Conservation (phyloP, 148 eudicot species). For the Spergularia marina region DNA sequence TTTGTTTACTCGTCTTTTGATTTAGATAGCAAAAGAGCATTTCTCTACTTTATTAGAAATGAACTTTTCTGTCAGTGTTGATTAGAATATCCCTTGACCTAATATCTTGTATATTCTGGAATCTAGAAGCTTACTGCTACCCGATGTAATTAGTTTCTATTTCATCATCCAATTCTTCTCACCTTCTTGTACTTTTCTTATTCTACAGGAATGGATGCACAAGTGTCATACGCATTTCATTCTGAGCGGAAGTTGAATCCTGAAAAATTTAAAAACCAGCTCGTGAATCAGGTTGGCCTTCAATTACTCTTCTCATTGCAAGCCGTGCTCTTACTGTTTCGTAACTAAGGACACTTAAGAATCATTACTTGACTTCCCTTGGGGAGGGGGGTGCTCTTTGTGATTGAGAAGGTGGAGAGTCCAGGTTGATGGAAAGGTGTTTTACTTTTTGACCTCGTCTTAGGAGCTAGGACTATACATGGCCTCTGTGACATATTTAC, state of each 20-base stretch:
- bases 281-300: constrained; percentile 67
- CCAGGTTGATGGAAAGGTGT: too few species aligned
- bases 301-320: not conserved
- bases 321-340: constrained; percentile 3
- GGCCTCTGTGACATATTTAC: too few species aligned
- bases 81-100: too few species aligned
- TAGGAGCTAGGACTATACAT: too few species aligned
- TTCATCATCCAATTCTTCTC: not conserved
- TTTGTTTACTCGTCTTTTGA: too few species aligned
- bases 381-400: not conserved
- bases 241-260: constrained; percentile 86
- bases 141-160: not conserved
- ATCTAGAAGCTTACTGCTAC: too few species aligned
- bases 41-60: too few species aligned
- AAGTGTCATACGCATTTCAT: constrained; percentile 92
- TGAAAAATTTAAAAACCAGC: constrained; percentile 83
- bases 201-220: constrained; percentile 94
- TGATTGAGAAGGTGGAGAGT: too few species aligned
- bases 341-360: not conserved
- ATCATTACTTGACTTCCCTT: not conserved
- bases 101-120: too few species aligned
- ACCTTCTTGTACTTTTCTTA: not conserved
- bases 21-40: too few species aligned
- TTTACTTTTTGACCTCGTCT: not conserved
- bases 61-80: too few species aligned